These are phyloP conservation scores for Apiospora kogelbergensis DNA, from an alignment of 2,329 filamentous ascomycete species.

Conservation along the genomic window DNA sequence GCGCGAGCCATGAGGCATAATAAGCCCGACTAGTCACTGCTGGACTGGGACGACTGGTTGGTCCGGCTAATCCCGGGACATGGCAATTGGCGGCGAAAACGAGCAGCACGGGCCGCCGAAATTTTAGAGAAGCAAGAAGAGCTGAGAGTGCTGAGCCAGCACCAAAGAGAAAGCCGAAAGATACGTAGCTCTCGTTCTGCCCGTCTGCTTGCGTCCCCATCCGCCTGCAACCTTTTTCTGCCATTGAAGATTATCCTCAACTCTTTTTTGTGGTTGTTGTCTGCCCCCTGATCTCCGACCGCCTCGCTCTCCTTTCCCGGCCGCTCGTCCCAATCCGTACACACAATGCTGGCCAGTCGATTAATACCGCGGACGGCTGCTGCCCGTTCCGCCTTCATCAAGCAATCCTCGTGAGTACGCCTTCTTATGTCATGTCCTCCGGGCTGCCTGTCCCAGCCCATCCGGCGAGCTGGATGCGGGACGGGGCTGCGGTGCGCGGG, in stretches of 20 bases:
- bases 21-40: too few species aligned
- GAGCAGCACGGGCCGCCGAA: background rate
- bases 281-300: background rate
- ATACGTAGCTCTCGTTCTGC: background rate
- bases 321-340: conserved; percentile 7
- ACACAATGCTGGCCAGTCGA: conserved; percentile 60
- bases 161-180: background rate
- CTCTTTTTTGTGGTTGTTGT: conserved; percentile 5
- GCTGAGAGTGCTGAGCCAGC: background rate
- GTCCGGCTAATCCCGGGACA: background rate
- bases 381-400: conserved; percentile 59
- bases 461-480: background rate
- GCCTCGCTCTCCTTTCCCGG: background rate
- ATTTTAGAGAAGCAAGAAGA: background rate
- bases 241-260: conserved; percentile 5
- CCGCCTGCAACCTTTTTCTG: conserved; percentile 4
- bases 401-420: conserved; percentile 50
- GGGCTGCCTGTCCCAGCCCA: background rate
- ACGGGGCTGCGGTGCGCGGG: conserved; percentile 17
- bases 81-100: background rate
- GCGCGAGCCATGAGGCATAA: too few species aligned
- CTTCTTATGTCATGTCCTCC: conserved; percentile 5
- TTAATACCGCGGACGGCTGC: conserved; percentile 59
- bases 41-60: too few species aligned
- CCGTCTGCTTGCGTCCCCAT: background rate